Evolutionary conservation across 306 rosid species (phyloP), one percentile per base, ranked within the genome.

Genomic region (Vicia villosa): DNA sequence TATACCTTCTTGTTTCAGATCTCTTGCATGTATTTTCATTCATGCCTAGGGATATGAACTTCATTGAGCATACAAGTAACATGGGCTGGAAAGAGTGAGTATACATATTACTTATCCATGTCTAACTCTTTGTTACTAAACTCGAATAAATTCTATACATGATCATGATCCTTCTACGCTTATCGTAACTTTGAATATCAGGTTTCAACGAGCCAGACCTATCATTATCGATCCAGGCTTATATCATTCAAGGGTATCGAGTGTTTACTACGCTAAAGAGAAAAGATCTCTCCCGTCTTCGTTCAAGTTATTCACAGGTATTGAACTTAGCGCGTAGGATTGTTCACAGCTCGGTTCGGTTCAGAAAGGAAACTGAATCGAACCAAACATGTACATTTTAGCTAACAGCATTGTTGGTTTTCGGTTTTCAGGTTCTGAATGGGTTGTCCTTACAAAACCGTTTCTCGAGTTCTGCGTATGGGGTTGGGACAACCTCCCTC

Each of bases 71-170:
- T 86, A 76, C 92, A 6, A 88, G 97, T 77, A 83, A 89, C 50
- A 81, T 84, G 77, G 99, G 99, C 50, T 88, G 96, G 99, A 91
- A 88, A 80, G 99, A 94, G 96, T 91, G 81, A 91, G 99, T 82
- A 28, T 21, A 3, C 42, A 28, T n/a, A 3, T 42, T 24, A 36
- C 40, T 62, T 28, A 20, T 68, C 22, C 54, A n/a, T 67, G 46
- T 83, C 74, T 21, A 50, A 15, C 20, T n/a, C n/a, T 55, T 67
- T 61, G 54, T 46, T 69, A 56, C 55, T 16, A 36, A 62, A 41
- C 46, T 67, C 8, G 14, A 21, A 12, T 63, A 15, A 47, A 64
- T 46, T 63, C 19, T 42, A 8, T 77, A 20, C 62, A 57, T 54
- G 28, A 20, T 68, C 55, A 42, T 65, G 61, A 49, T 69, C 55